Conservation (phyloP, 1,139 yeast genomes). For the Scheffersomyces segobiensis region DNA sequence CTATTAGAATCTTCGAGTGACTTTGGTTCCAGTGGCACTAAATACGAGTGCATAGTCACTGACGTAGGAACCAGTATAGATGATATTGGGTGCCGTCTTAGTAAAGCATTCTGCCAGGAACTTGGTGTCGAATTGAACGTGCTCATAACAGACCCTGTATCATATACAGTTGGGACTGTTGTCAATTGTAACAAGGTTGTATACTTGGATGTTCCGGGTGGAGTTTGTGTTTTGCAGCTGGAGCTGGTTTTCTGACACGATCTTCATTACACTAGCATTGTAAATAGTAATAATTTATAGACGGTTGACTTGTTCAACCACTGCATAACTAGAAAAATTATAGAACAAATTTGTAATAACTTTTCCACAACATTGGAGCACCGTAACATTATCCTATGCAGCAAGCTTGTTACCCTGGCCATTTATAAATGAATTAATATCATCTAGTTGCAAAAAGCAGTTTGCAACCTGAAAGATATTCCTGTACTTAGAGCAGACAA, state of each 20-base stretch:
- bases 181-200: constrained; percentile 41
- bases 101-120: constrained; percentile 44
- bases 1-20: constrained; percentile 6
- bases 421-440: no score
- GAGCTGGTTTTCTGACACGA: constrained; percentile 2
- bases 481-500: not conserved
- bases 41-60: constrained; percentile 30
- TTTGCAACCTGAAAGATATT: no score
- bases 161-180: constrained; percentile 42
- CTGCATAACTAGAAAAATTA: not conserved
- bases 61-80: constrained; percentile 17
- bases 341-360: no score
- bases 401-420: not conserved
- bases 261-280: no score
- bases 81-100: constrained; percentile 11
- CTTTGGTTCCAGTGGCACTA: constrained; percentile 2
- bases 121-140: constrained; percentile 49
- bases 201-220: constrained; percentile 34
- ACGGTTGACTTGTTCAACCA: not conserved
- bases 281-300: not conserved
- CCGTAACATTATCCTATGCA: no score
- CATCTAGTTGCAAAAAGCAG: not conserved
- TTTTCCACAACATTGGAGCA: no score
- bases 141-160: constrained; percentile 15
- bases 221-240: constrained; percentile 29